Percentiles rank a stretch among this genome's conserved stretches.
phyloP scores from a whole-genome alignment of 352 stramenopile species.

The Discostella stelligera region DNA sequence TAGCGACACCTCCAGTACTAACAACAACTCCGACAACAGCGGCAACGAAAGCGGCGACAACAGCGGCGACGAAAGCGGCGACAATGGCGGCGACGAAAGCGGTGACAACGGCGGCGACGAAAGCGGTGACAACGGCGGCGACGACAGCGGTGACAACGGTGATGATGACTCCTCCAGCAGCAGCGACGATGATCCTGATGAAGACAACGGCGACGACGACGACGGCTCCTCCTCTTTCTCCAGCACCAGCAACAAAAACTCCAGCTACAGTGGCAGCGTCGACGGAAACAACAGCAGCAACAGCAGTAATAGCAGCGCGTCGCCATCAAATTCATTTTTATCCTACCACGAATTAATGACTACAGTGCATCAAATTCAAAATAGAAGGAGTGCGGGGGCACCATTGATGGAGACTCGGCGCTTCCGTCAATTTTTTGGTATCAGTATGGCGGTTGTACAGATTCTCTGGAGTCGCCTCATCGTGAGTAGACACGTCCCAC shows the following conservation, averaged over 20 bases:
- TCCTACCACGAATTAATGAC: too few relatives aligned
- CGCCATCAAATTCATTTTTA: too few relatives aligned
- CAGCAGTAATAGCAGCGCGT: too few relatives aligned
- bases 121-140: not conserved
- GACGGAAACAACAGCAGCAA: not conserved
- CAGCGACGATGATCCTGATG: too few relatives aligned
- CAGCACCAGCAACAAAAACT: not conserved
- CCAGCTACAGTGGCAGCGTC: not conserved
- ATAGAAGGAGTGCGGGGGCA: not conserved
- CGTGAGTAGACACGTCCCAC: not conserved
- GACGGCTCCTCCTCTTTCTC: too few relatives aligned
- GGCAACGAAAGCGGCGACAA: not conserved
- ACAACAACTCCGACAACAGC: not conserved
- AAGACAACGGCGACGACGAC: too few relatives aligned
- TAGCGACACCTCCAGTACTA: too few relatives aligned
- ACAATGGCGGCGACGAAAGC: not conserved
- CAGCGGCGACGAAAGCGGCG: not conserved
- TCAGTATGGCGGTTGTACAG: not conserved
- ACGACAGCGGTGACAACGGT: not conserved
- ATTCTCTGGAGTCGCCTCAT: not conserved
- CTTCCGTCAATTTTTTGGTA: constrained; percentile 14
- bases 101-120: not conserved
- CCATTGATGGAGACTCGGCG: not conserved
- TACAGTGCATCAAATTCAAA: too few relatives aligned
- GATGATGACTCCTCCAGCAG: not conserved